Evolutionary conservation across 352 stramenopile genomes (phyloP).

Genomic region (Ophiocytium majus): DNA sequence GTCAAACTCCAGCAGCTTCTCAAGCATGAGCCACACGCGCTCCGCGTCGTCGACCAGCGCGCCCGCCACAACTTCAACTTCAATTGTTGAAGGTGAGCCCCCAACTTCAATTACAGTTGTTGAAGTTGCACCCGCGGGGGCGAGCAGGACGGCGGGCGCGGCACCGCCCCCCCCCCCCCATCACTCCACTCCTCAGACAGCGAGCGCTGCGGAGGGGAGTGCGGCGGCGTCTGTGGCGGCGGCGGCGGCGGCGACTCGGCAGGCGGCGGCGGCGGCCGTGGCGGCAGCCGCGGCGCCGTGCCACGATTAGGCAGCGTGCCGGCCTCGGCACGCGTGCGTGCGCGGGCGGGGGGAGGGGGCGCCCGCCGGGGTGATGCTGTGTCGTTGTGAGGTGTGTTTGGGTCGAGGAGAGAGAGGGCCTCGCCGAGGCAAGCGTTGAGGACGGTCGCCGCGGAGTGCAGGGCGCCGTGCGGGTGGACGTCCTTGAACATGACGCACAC

Average conservation of each 20-base stretch:
- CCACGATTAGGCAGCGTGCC: not conserved
- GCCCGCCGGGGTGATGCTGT: not conserved
- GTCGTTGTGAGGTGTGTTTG: not conserved
- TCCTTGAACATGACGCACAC: conserved; percentile 57
- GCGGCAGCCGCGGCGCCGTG: not conserved
- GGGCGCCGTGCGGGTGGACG: conserved; percentile 39
- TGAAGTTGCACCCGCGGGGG: no score
- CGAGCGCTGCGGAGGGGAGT: not conserved
- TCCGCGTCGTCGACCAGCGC: conserved; percentile 50
- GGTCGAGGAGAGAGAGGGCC: conserved; percentile 25
- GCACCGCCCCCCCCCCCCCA: no score
- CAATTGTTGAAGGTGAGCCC: not conserved
- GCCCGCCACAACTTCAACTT: not conserved
- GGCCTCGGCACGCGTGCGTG: not conserved
- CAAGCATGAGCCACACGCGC: conserved; percentile 51
- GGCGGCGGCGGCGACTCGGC: not conserved
- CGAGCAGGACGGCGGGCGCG: no score
- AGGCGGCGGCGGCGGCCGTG: not conserved
- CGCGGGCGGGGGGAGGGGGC: not conserved
- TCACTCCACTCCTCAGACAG: not conserved
- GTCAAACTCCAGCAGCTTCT: conserved; percentile 58
- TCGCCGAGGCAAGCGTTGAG: conserved; percentile 49
- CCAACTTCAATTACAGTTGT: no score
- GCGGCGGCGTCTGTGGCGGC: not conserved
- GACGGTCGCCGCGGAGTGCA: conserved; percentile 39